Evolutionary conservation across 495 filamentous ascomycete species (phyloP).

Genomic region (Parathielavia appendiculata): DNA sequence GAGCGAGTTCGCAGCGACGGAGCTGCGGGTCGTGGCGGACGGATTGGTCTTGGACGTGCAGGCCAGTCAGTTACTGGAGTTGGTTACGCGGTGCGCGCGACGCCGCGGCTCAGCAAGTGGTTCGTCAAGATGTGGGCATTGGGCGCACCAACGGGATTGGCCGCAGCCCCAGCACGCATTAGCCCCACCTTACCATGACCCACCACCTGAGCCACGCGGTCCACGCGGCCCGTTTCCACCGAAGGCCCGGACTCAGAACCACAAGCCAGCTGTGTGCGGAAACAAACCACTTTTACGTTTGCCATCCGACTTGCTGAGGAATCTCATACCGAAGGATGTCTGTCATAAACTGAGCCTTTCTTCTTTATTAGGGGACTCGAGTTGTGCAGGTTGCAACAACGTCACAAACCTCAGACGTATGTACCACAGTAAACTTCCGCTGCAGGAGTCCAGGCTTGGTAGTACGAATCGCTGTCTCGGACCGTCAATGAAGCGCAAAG

Average conservation of each 20-base stretch:
- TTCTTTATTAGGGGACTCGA: too few species aligned
- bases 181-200: not conserved
- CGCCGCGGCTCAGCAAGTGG: constrained; percentile 26
- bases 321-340: too few species aligned
- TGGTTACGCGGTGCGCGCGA: constrained; percentile 37
- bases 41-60: constrained; percentile 16
- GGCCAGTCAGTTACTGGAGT: not conserved
- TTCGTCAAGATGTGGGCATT: constrained; percentile 11
- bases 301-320: too few species aligned
- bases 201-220: not conserved
- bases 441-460: not conserved
- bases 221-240: constrained; percentile 8
- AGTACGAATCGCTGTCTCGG: not conserved
- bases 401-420: too few species aligned
- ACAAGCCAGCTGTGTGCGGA: not conserved
- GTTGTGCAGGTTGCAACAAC: too few species aligned
- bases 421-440: too few species aligned
- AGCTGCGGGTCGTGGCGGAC: constrained; percentile 29
- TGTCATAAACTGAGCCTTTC: too few species aligned
- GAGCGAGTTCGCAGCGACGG: constrained; percentile 12
- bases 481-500: not conserved
- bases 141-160: constrained; percentile 18
- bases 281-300: too few species aligned
- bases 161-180: not conserved
- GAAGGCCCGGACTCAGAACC: not conserved